phyloP scores from a whole-genome alignment of 805 yeast species.

The Dipodascus albidus region DNA sequence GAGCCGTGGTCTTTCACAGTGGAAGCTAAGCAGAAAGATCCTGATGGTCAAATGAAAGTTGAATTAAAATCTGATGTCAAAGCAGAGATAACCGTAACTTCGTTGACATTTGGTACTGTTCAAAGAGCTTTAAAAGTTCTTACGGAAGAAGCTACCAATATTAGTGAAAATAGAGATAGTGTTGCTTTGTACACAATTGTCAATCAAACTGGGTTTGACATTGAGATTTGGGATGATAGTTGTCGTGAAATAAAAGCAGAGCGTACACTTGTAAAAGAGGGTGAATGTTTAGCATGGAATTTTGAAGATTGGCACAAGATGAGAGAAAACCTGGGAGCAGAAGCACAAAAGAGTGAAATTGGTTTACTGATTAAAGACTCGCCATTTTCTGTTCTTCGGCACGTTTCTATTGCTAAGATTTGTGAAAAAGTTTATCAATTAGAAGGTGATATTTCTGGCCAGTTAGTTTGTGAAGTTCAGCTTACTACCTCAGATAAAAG shows the following conservation, averaged over 20 bases:
- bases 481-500: constrained; percentile 68
- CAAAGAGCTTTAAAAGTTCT: constrained; percentile 52
- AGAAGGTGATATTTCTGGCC: constrained; percentile 48
- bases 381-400: constrained; percentile 39
- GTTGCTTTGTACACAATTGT: constrained; percentile 70
- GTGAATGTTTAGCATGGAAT: constrained; percentile 62
- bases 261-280: constrained; percentile 29
- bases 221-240: constrained; percentile 70
- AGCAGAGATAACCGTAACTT: constrained; percentile 72
- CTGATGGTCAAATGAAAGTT: constrained; percentile 39
- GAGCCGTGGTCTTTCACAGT: constrained; percentile 79
- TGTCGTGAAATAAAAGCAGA: constrained; percentile 19
- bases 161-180: constrained; percentile 40
- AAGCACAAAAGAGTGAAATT: constrained; percentile 46
- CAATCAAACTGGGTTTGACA: constrained; percentile 75
- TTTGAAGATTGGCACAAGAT: constrained; percentile 89
- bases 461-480: constrained; percentile 60
- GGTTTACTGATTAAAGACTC: constrained; percentile 47
- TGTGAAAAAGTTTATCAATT: constrained; percentile 71
- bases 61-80: constrained; percentile 62
- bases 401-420: constrained; percentile 62
- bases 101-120: constrained; percentile 66
- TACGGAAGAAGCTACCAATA: not conserved
- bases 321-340: constrained; percentile 67
- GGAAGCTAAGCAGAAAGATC: constrained; percentile 41